These are phyloP conservation scores for Lanmaoa pseudosensibilis DNA, from an alignment of 768 basidiomycete genomes.

Conservation along the genomic window DNA sequence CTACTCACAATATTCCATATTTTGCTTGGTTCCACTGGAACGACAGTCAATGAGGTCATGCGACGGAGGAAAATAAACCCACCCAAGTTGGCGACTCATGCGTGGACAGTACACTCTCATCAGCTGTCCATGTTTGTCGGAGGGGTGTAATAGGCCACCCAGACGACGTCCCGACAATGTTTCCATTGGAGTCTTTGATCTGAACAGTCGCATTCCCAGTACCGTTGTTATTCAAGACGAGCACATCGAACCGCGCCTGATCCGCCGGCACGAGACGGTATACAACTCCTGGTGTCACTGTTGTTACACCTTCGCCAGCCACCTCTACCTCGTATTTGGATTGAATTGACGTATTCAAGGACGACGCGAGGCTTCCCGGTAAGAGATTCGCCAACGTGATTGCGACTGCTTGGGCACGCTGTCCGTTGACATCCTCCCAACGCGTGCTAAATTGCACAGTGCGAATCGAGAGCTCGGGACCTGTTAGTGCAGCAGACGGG, in stretches of 20 bases:
- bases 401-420: conserved; percentile 48
- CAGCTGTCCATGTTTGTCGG: conserved; percentile 41
- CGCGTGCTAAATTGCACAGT: conserved; percentile 45
- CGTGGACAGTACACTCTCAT: conserved; percentile 36
- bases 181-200: conserved; percentile 37
- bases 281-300: conserved; percentile 42
- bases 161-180: conserved; percentile 34
- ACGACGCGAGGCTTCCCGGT: conserved; percentile 31
- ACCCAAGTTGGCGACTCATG: conserved; percentile 62
- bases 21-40: conserved; percentile 51
- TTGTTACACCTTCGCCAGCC: conserved; percentile 41
- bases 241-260: conserved; percentile 49
- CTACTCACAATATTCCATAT: conserved; percentile 51
- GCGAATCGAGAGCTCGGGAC: conserved; percentile 41
- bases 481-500: conserved; percentile 22
- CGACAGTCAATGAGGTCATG: not conserved
- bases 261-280: conserved; percentile 51
- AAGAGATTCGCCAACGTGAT: conserved; percentile 54
- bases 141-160: conserved; percentile 42
- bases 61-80: conserved; percentile 7
- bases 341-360: conserved; percentile 33
- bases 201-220: conserved; percentile 31
- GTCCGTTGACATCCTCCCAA: conserved; percentile 41
- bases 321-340: conserved; percentile 39
- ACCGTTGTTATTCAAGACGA: conserved; percentile 37